A percentile compares a stretch with the other conserved stretches of the same genome.
Evolutionary conservation across 805 yeast genomes (phyloP).

Genomic region (Brettanomyces sp.): DNA sequence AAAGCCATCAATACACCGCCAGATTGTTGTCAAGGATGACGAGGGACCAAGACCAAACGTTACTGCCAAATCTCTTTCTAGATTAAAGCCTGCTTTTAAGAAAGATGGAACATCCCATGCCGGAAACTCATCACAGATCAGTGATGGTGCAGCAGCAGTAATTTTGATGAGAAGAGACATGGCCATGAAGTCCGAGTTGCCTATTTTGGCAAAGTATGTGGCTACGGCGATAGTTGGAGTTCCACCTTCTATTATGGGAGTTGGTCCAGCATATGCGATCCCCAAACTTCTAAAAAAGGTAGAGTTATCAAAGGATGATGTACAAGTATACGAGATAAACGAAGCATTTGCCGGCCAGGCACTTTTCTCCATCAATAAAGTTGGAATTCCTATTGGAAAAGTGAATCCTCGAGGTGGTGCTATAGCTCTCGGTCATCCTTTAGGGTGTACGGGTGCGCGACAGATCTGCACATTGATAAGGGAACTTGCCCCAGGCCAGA

Average conservation of each 20-base stretch:
- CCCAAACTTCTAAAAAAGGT: constrained; percentile 55
- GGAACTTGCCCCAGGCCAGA: constrained; percentile 68
- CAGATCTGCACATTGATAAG: constrained; percentile 83
- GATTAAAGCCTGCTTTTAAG: constrained; percentile 80
- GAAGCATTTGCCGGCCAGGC: constrained; percentile 98
- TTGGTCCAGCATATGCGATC: constrained; percentile 95
- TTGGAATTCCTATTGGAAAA: constrained; percentile 56
- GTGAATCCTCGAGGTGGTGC: constrained; percentile 96
- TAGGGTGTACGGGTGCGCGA: constrained; percentile 80
- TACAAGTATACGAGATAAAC: constrained; percentile 77
- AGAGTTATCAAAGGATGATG: constrained; percentile 47
- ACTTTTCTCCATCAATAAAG: constrained; percentile 57
- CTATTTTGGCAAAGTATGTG: constrained; percentile 72
- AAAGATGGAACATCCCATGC: constrained; percentile 85
- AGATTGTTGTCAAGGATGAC: constrained; percentile 20
- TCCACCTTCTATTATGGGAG: constrained; percentile 96
- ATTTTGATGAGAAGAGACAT: constrained; percentile 75
- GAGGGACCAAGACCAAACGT: constrained; percentile 90
- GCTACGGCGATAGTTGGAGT: constrained; percentile 81
- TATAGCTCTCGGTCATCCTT: constrained; percentile 91
- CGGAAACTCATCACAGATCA: constrained; percentile 92
- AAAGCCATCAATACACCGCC: no score
- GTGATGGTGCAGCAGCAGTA: constrained; percentile 94
- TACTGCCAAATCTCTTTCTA: constrained; percentile 64
- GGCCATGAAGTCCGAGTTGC: constrained; percentile 66